Evolutionary conservation across 2,329 filamentous ascomycete species (phyloP), one percentile per base, ranked within the genome.

Genomic region (Sphaerulina vaccinii): DNA sequence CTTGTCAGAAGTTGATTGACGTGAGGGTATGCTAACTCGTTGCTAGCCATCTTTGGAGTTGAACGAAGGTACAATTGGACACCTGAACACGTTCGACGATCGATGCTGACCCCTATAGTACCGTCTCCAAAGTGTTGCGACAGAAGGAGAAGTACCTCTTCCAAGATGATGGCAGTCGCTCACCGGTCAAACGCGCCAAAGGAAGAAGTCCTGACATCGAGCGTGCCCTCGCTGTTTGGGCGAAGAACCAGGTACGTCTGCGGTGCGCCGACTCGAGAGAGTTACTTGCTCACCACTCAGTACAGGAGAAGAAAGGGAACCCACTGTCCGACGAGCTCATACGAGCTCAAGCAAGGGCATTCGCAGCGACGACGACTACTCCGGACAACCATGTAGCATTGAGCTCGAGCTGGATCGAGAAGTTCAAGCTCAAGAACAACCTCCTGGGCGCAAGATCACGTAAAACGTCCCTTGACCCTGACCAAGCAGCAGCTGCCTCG

Each of bases 71-170:
- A 84, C 70, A 75, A 23, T 18, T 5, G 36, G 44, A 43, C 24
- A 47, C 47, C 37, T 16, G 27, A 10, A 10, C 2, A 13, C n/a
- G 27, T 32, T 6, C 10, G n/a, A 11, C n/a, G 27, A 32, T 32
- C 27, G 27, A 32, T 32, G 27, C 27, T 32, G 27, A 32, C 27
- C 5, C 27, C n/a, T 55, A 41, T 70, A 99, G 93, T 75, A 99
- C 93, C 42, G 93, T 99, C n/a, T 99, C 93, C 49, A 99, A 99
- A 70, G 93, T 97, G 49, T 73, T 99, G 59, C 85, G 92, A 48
- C 86, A 96, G 66, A 95, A 92, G 74, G 93, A 99, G 58, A 93
- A 95, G 70, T 97, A 95, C 71, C 80, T 97, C 13, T 87, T 86
- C 65, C 83, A 84, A 48, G 88, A 88, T 65, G 90, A 89, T 70